Conservation (phyloP, 208 protist genomes). For the Acanthamoeba royreba region DNA sequence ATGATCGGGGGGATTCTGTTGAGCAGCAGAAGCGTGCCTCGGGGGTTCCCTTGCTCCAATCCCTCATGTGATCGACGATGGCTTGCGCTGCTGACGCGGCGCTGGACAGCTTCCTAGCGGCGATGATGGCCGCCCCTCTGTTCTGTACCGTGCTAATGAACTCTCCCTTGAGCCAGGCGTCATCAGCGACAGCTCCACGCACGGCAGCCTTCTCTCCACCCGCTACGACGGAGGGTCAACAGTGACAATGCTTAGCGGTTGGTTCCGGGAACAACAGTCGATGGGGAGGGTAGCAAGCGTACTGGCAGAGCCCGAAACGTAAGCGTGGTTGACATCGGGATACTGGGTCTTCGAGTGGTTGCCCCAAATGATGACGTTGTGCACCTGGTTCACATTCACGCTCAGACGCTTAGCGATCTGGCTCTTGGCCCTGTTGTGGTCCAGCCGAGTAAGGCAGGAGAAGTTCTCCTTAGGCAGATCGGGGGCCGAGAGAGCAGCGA, state of each 20-base stretch:
- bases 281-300: not conserved
- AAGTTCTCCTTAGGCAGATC: conserved; percentile 88
- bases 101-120: conserved; percentile 82
- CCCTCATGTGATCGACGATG: conserved; percentile 76
- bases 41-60: conserved; percentile 80
- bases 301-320: not conserved
- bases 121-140: conserved; percentile 86
- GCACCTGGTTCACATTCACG: not conserved
- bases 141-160: conserved; percentile 89
- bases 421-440: conserved; percentile 93
- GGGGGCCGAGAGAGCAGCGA: conserved; percentile 82
- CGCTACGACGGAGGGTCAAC: conserved; percentile 58
- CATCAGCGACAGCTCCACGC: conserved; percentile 78
- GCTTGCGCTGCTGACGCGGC: conserved; percentile 92
- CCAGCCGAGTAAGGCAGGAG: conserved; percentile 93
- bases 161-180: conserved; percentile 76
- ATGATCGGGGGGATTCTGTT: not conserved
- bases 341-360: conserved; percentile 94
- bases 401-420: conserved; percentile 82
- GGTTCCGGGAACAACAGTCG: not conserved
- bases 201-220: conserved; percentile 64
- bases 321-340: conserved; percentile 88
- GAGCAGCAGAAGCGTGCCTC: conserved; percentile 32
- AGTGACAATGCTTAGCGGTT: not conserved
- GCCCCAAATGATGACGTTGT: conserved; percentile 33